Conservation (phyloP, 352 stramenopile genomes). For the Elongisporangium prolatum region DNA sequence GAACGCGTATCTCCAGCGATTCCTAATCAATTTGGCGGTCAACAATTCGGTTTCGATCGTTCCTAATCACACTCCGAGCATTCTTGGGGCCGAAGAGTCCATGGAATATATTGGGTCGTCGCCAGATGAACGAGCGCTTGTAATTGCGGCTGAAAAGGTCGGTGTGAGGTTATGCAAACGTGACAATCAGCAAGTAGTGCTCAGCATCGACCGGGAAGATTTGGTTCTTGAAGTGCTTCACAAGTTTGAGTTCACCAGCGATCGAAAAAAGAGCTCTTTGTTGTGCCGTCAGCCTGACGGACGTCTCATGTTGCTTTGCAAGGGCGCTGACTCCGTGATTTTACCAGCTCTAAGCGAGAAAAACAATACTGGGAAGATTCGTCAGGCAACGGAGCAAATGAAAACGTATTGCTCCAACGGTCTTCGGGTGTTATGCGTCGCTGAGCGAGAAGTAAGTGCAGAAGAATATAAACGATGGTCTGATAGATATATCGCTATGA, state of each 20-base stretch:
- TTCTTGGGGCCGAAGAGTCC: background rate
- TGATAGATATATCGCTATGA: slow-evolving; percentile 23
- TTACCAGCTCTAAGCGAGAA: slow-evolving; percentile 34
- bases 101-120: slow-evolving; percentile 77
- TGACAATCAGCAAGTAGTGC: slow-evolving; percentile 21
- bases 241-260: slow-evolving; percentile 56
- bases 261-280: slow-evolving; percentile 68
- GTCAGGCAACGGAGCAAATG: slow-evolving; percentile 40
- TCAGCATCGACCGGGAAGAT: slow-evolving; percentile 25
- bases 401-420: slow-evolving; percentile 51
- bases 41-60: slow-evolving; percentile 49
- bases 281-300: slow-evolving; percentile 29
- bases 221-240: slow-evolving; percentile 43
- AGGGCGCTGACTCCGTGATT: slow-evolving; percentile 90
- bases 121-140: slow-evolving; percentile 69
- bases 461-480: slow-evolving; percentile 56
- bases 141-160: slow-evolving; percentile 39
- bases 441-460: slow-evolving; percentile 39
- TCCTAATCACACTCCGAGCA: slow-evolving; percentile 13
- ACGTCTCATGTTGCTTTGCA: slow-evolving; percentile 46
- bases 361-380: slow-evolving; percentile 20
- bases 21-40: slow-evolving; percentile 48
- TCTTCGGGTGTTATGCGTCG: slow-evolving; percentile 70
- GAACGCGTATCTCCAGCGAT: slow-evolving; percentile 23
- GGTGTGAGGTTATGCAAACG: slow-evolving; percentile 33